phyloP scores from a whole-genome alignment of 805 yeast species.

The Barnettozyma californica region DNA sequence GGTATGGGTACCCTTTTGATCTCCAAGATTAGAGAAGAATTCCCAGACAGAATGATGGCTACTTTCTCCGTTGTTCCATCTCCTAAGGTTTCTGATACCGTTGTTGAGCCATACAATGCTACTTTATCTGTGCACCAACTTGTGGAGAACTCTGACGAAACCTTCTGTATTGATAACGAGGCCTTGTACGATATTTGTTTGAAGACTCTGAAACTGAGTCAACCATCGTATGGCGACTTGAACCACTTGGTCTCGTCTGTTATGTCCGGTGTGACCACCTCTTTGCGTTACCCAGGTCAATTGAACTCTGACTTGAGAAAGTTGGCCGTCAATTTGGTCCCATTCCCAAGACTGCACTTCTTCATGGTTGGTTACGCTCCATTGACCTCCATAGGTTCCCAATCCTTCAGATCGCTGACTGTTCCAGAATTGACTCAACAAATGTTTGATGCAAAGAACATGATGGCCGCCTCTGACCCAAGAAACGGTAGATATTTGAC shows the following conservation, averaged over 20 bases:
- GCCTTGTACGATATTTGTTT: slow-evolving; percentile 98
- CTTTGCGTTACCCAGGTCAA: slow-evolving; percentile 95
- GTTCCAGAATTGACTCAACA: slow-evolving; percentile 95
- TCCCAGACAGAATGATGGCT: slow-evolving; percentile 93
- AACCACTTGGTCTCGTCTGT: slow-evolving; percentile 96
- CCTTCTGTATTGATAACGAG: slow-evolving; percentile 98
- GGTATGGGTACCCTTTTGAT: slow-evolving; percentile 93
- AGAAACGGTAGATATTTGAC: slow-evolving; percentile 98
- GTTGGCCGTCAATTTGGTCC: slow-evolving; percentile 97
- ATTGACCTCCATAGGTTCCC: slow-evolving; percentile 83
- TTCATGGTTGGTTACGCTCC: slow-evolving; percentile 98
- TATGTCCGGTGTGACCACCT: slow-evolving; percentile 95
- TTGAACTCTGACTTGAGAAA: slow-evolving; percentile 96
- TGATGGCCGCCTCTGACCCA: slow-evolving; percentile 99
- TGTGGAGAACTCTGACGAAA: slow-evolving; percentile 97
- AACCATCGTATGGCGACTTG: slow-evolving; percentile 83
- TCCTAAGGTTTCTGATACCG: slow-evolving; percentile 94
- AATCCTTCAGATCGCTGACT: slow-evolving; percentile 90
- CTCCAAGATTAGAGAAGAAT: slow-evolving; percentile 88
- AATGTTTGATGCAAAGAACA: slow-evolving; percentile 97
- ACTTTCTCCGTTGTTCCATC: slow-evolving; percentile 99
- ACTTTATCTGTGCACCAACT: slow-evolving; percentile 96
- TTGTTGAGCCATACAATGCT: slow-evolving; percentile 97
- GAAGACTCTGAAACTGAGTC: slow-evolving; percentile 83
- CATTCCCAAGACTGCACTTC: slow-evolving; percentile 99